Evolutionary conservation across 2,329 filamentous ascomycete genomes (phyloP), one percentile per base, ranked within the genome.

Genomic region (Dryadomyces quercus-mongolicae): DNA sequence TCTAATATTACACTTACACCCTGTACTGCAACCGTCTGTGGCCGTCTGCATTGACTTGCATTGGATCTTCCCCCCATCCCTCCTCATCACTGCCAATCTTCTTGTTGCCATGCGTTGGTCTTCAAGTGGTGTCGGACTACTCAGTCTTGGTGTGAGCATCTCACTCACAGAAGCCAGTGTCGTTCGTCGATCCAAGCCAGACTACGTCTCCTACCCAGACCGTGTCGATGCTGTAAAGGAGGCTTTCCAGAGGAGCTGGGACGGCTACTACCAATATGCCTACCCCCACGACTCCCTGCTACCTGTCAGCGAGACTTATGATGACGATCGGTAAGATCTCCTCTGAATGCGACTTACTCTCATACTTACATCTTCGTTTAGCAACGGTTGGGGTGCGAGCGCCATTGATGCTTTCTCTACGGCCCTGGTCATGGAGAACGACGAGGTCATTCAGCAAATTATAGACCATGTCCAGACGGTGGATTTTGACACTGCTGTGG

Each of bases 361-460:
- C n/a, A n/a, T n/a, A n/a, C n/a, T n/a, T n/a, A n/a, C n/a, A n/a
- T n/a, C n/a, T n/a, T n/a, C n/a, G n/a, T n/a, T 13, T n/a, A 45
- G 44, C 16, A 91, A 91, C 63, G 84, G 81, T 53, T 95, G 89
- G 89, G 89, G 88, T 22, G 87, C 88, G 34, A 90, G 84, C 45
- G 86, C 88, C 1, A 77, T 93, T 15, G 89, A 95, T 66, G 86
- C 87, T 1, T 73, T 95, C 49, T 85, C 81, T 56, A 94, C 89
- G 0, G 88, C 88, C 8, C 72, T 91, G 50, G 68, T 95, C 22
- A 92, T 94, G 86, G 75, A 77, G 43, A 76, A 88, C 47, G 70
- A 73, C 31, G 72, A 82, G 16, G 81, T 87, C 22, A 82, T 93
- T 15, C 71, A 82, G 45, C 73, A 82, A 53, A 90, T 94, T 58